Evolutionary conservation across 2,329 filamentous ascomycete species (phyloP).

Genomic region (Amesomyces nigricolor): DNA sequence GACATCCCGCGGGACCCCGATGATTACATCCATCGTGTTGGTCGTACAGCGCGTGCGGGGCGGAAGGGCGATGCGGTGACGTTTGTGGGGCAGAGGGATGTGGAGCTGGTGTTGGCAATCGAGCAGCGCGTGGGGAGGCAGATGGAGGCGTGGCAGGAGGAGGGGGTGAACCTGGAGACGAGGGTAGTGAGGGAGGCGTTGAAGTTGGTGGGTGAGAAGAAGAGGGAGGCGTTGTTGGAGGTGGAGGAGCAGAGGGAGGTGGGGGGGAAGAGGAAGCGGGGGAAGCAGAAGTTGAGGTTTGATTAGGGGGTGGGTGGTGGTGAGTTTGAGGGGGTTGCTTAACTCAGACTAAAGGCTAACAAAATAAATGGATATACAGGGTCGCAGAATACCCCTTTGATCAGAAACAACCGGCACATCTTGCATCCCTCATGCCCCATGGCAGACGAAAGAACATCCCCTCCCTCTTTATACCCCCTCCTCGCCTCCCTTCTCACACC

Average conservation of each 20-base stretch:
- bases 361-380: neutral
- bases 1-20: conserved; percentile 94
- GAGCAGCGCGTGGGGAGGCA: conserved; percentile 73
- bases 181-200: conserved; percentile 78
- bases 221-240: conserved; percentile 82
- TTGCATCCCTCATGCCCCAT: no score
- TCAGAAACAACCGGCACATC: no score
- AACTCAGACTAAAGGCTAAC: neutral
- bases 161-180: conserved; percentile 90
- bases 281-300: conserved; percentile 50
- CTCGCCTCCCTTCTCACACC: conserved; percentile 8
- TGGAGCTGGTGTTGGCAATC: conserved; percentile 83
- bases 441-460: no score
- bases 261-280: conserved; percentile 69
- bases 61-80: conserved; percentile 76
- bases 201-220: conserved; percentile 91
- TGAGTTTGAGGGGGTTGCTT: neutral
- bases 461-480: neutral
- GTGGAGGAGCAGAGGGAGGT: conserved; percentile 92
- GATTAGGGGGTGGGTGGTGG: neutral
- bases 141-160: conserved; percentile 81
- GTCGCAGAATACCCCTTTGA: no score
- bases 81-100: conserved; percentile 88
- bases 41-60: conserved; percentile 89
- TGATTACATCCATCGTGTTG: conserved; percentile 95